phyloP scores from a whole-genome alignment of 805 yeast genomes.

The Kodamaea laetipori region DNA sequence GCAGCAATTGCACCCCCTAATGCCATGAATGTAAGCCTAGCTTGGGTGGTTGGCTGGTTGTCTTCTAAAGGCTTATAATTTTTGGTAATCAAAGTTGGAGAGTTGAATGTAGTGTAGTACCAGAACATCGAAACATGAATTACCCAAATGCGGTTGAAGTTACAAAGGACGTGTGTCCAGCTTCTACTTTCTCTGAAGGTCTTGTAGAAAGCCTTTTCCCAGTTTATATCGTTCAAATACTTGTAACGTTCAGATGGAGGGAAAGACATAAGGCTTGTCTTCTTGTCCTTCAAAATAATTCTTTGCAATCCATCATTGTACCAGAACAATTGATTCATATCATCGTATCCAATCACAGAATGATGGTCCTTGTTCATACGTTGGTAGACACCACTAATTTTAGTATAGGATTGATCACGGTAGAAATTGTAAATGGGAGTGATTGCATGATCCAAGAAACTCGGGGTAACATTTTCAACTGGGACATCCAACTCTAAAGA shows the following conservation, averaged over 20 bases:
- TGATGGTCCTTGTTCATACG: constrained; percentile 65
- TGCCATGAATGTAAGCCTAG: constrained; percentile 59
- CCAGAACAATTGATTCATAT: constrained; percentile 88
- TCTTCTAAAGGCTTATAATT: constrained; percentile 54
- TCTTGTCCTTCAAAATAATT: constrained; percentile 49
- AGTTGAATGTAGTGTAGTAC: constrained; percentile 70
- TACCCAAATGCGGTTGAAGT: constrained; percentile 80
- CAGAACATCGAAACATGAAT: constrained; percentile 75
- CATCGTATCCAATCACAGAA: constrained; percentile 81
- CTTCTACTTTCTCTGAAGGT: constrained; percentile 75
- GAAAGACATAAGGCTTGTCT: constrained; percentile 51
- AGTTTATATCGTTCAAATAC: constrained; percentile 54
- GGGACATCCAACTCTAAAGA: constrained; percentile 41
- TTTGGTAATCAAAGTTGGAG: constrained; percentile 66
- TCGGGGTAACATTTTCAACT: constrained; percentile 30
- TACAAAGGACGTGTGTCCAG: constrained; percentile 73
- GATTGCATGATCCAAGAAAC: constrained; percentile 66
- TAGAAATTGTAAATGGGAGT: constrained; percentile 73
- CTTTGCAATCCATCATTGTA: constrained; percentile 66
- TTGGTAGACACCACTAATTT: constrained; percentile 45
- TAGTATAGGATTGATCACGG: constrained; percentile 54
- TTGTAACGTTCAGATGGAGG: constrained; percentile 59
- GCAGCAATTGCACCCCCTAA: constrained; percentile 65
- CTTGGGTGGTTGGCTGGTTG: constrained; percentile 61
- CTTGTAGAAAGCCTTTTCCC: constrained; percentile 71